Evolutionary conservation across 1,139 yeast genomes (phyloP), one percentile per base, ranked within the genome.

Genomic region (Petasospora rhodanensis): DNA sequence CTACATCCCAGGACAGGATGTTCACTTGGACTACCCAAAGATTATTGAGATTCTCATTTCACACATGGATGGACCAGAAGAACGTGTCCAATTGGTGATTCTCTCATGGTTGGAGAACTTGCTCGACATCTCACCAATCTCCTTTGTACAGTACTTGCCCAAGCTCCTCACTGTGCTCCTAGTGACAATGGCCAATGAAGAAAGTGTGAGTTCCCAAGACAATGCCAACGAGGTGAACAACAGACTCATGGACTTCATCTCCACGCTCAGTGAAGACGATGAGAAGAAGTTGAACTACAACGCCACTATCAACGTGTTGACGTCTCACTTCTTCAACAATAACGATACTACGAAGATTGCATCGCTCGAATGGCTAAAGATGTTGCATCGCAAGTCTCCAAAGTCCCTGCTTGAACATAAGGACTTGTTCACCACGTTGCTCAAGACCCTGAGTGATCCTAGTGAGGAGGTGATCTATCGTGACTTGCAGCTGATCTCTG

Each of bases 321-420:
- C 81, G 0, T 47, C 73, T 21, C 84, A 79, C 45, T 75, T 80
- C 40, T 58, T 74, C 39, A 76, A 73, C 44, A 83, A 79, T 37
- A 81, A 85, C 47, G 95, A 86, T 44, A 76, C 80, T 22, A 84
- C 96, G 0, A 68, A 93, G 43, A 71, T 87, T 14, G 87, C 94
- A 0, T 83, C 94, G 14, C 64, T 93, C 28, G 96, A 89, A 46
- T 93, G 98, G 98, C 66, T 93, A 22, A 79, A 80, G 17, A 77
- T 86, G 69, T 66, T 93, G 28, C 93, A 89, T 51, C 71, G 77
- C 21, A 79, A 79, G 46, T 81, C 81, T 26, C 85, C 93, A 0
- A 61, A 70, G 49, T 73, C 76, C 49, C 67, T 74, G 46, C 67
- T 73, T 46, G 76, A 68, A 52, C 79, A 61, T 34, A 70, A 73